Conservation (phyloP, 2,329 filamentous ascomycete genomes). For the Trichophyton schoenleinii region DNA sequence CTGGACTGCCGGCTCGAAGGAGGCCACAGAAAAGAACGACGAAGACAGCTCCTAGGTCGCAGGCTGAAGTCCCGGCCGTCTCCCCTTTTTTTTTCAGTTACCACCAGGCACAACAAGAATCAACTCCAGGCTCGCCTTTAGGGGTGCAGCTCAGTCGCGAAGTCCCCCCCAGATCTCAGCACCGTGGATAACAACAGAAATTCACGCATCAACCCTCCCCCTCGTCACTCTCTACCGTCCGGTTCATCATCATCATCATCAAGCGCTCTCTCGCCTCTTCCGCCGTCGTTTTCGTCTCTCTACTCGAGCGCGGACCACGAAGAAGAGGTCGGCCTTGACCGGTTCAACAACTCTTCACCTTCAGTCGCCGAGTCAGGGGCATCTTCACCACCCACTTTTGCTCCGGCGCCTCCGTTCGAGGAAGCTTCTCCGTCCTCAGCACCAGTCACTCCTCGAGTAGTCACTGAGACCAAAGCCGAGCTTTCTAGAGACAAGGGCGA, state of each 20-base stretch:
- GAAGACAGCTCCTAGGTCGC: background rate
- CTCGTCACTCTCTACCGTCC: constrained; percentile 27
- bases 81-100: background rate
- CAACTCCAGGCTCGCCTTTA: constrained; percentile 27
- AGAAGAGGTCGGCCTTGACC: constrained; percentile 20
- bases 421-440: constrained; percentile 35
- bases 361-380: constrained; percentile 38
- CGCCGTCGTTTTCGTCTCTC: constrained; percentile 53
- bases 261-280: constrained; percentile 41
- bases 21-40: background rate
- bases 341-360: constrained; percentile 21
- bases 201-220: constrained; percentile 22
- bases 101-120: too few relatives aligned
- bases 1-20: background rate
- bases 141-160: constrained; percentile 32
- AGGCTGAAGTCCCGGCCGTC: background rate
- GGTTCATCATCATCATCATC: constrained; percentile 34
- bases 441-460: constrained; percentile 36
- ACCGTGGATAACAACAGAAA: constrained; percentile 28
- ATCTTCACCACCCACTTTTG: constrained; percentile 38
- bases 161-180: constrained; percentile 19
- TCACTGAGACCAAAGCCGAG: constrained; percentile 70
- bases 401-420: constrained; percentile 40
- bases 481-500: constrained; percentile 65
- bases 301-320: constrained; percentile 40